Evolutionary conservation across 2,329 filamentous ascomycete genomes (phyloP).

Genomic region (Alternaria panax): DNA sequence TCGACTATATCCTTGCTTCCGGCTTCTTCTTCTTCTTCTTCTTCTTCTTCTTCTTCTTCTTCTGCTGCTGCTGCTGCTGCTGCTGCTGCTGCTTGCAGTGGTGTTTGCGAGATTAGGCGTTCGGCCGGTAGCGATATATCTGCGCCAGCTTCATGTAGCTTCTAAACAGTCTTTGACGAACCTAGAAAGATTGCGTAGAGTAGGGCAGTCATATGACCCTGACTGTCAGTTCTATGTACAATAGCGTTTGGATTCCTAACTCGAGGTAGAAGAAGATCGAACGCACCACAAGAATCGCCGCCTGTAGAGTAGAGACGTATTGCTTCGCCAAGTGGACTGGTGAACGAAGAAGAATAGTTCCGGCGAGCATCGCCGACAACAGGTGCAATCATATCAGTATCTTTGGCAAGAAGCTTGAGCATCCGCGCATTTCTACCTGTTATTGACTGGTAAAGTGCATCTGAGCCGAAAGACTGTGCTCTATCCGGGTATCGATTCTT

Average conservation of each 20-base stretch:
- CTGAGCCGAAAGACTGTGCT: background rate
- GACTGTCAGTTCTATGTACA: background rate
- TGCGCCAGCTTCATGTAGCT: background rate
- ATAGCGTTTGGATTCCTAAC: background rate
- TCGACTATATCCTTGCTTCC: background rate
- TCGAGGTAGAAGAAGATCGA: background rate
- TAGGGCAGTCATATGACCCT: background rate
- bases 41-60: too few relatives aligned
- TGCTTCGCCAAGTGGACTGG: background rate
- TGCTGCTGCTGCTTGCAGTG: background rate
- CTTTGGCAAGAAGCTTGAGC: background rate
- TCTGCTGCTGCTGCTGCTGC: too few relatives aligned
- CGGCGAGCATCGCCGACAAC: too few relatives aligned
- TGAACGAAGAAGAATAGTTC: background rate
- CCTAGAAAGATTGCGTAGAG: background rate
- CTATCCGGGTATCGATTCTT: background rate
- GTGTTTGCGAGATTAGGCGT: background rate
- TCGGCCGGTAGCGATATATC: background rate
- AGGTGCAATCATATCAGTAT: background rate
- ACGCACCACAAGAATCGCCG: too few relatives aligned
- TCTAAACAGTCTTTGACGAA: background rate
- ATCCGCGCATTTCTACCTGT: background rate
- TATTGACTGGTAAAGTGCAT: background rate
- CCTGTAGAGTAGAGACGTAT: background rate
- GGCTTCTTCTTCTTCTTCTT: too few relatives aligned